phyloP scores from a whole-genome alignment of 768 basidiomycete species.

The Boletus reticulatus region DNA sequence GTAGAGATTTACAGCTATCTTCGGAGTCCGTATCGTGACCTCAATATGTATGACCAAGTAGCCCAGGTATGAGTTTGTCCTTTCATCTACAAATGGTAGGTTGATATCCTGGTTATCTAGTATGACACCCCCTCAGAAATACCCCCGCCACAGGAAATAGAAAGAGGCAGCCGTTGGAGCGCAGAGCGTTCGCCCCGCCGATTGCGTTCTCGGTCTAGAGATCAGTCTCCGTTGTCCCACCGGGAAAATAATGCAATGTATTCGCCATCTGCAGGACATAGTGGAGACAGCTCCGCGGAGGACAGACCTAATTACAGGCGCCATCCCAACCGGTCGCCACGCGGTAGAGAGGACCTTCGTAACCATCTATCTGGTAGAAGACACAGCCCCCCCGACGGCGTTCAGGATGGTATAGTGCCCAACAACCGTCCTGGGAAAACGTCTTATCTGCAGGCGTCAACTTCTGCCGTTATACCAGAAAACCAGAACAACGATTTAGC shows the following conservation, averaged over 20 bases:
- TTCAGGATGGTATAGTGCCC: not conserved
- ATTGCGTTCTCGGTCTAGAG: conserved; percentile 26
- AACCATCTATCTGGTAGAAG: not conserved
- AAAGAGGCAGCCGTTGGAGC: conserved; percentile 30
- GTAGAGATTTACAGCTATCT: conserved; percentile 87
- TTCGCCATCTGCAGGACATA: not conserved
- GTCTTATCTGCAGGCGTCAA: not conserved
- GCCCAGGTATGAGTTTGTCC: conserved; percentile 60
- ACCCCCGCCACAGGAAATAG: conserved; percentile 32
- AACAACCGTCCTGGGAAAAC: not conserved
- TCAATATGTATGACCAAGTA: conserved; percentile 75
- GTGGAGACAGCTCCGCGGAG: conserved; percentile 7
- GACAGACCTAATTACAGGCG: not conserved
- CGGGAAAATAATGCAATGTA: conserved; percentile 1
- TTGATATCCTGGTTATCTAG: conserved; percentile 33
- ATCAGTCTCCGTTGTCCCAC: conserved; percentile 7
- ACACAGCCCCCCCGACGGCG: not conserved
- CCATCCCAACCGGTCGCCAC: conserved; percentile 3
- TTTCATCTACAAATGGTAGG: not conserved
- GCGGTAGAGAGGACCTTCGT: conserved; percentile 1
- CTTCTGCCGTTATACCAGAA: not conserved
- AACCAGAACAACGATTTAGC: not conserved
- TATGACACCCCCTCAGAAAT: conserved; percentile 54
- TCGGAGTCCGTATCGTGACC: conserved; percentile 84
- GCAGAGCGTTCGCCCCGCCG: conserved; percentile 18